phyloP scores from a whole-genome alignment of 2,329 filamentous ascomycete species.

The Elsinoe arachidis region DNA sequence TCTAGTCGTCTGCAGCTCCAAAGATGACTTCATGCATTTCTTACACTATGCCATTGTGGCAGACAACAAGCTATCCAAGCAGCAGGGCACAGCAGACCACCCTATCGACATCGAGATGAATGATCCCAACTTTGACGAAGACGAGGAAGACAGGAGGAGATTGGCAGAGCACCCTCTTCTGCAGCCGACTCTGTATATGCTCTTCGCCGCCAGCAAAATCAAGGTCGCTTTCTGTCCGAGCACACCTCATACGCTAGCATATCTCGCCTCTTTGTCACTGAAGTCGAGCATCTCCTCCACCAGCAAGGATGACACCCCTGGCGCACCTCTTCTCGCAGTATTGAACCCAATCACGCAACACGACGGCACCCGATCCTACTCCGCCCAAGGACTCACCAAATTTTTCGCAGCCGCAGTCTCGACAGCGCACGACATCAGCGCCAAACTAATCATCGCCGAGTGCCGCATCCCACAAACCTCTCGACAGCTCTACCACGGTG shows the following conservation, averaged over 20 bases:
- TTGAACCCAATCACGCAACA: slow-evolving; percentile 61
- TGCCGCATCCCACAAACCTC: slow-evolving; percentile 20
- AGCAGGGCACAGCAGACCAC: background rate
- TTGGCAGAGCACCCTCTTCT: slow-evolving; percentile 36
- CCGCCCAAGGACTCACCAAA: slow-evolving; percentile 59
- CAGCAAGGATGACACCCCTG: background rate
- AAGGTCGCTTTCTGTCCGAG: slow-evolving; percentile 65
- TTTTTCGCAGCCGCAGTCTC: slow-evolving; percentile 58
- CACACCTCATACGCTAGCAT: slow-evolving; percentile 68
- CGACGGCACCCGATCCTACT: slow-evolving; percentile 62
- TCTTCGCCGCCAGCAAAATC: slow-evolving; percentile 60
- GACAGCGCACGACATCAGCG: slow-evolving; percentile 36
- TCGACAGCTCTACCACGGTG: background rate
- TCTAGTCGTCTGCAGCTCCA: slow-evolving; percentile 61
- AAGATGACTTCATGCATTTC: slow-evolving; percentile 54
- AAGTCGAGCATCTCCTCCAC: slow-evolving; percentile 35
- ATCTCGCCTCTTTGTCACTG: slow-evolving; percentile 42
- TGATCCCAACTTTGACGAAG: slow-evolving; percentile 5
- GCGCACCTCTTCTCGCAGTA: slow-evolving; percentile 42
- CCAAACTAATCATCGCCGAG: slow-evolving; percentile 36
- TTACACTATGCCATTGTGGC: slow-evolving; percentile 30
- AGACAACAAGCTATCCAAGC: background rate
- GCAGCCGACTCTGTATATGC: slow-evolving; percentile 57
- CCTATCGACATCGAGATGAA: slow-evolving; percentile 11
- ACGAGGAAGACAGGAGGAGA: background rate